A percentile compares a stretch with the other conserved stretches of the same genome.
Conservation (phyloP, 768 basidiomycete species). For the Macrolepiota dolichaula region DNA sequence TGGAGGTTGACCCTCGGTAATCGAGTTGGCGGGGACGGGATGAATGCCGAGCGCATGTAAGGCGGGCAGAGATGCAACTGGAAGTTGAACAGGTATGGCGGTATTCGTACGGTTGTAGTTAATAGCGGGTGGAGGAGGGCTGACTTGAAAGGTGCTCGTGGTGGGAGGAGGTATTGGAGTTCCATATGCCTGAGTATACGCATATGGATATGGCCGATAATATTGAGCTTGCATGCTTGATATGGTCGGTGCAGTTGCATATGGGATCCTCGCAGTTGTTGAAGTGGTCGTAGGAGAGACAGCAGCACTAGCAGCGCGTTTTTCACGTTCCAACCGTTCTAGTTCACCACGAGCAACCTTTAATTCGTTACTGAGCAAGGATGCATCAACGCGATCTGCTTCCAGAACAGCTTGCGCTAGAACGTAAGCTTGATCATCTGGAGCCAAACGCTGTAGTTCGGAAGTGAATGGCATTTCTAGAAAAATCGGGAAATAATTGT, state of each 20-base stretch:
- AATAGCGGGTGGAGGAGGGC: conserved; percentile 26
- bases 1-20: conserved; percentile 56
- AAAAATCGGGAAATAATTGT: conserved; percentile 1
- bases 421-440: conserved; percentile 60
- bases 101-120: conserved; percentile 28
- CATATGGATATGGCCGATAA: conserved; percentile 63
- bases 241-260: conserved; percentile 26
- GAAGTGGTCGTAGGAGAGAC: conserved; percentile 30
- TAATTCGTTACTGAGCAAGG: conserved; percentile 54
- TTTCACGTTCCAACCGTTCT: conserved; percentile 68
- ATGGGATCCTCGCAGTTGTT: conserved; percentile 41
- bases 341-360: conserved; percentile 60
- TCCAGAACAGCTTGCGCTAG: conserved; percentile 66
- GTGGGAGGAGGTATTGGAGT: conserved; percentile 31
- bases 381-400: conserved; percentile 59
- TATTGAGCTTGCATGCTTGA: conserved; percentile 46
- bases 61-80: conserved; percentile 60
- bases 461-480: background rate
- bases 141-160: conserved; percentile 24
- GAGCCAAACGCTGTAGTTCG: conserved; percentile 48
- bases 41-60: conserved; percentile 71
- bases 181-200: conserved; percentile 61
- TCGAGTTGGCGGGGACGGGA: conserved; percentile 56
- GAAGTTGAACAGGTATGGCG: conserved; percentile 67
- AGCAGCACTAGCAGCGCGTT: conserved; percentile 37